Percentiles rank a stretch among this genome's conserved stretches.
phyloP scores from a whole-genome alignment of 2,329 filamentous ascomycete genomes.

The Aspergillus thermomutatus region DNA sequence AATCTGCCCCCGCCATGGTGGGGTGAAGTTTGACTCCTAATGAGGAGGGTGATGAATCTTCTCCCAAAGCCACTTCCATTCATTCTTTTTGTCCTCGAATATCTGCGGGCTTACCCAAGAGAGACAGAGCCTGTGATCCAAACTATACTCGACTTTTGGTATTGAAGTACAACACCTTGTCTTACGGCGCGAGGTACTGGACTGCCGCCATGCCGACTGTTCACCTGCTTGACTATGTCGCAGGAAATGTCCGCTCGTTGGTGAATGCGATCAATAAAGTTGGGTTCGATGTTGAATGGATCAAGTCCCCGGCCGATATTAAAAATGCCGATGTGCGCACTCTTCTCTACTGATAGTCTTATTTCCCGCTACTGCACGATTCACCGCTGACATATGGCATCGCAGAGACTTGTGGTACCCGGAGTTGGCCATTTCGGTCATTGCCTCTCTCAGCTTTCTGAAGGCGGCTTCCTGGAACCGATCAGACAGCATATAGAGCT shows the following conservation, averaged over 20 bases:
- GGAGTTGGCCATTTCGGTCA: constrained; percentile 98
- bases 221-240: constrained; percentile 74
- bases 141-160: not conserved
- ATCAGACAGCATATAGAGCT: constrained; percentile 77
- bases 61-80: constrained; percentile 1
- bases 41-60: constrained; percentile 8
- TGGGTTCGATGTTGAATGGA: constrained; percentile 90
- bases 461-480: constrained; percentile 78
- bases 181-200: not conserved
- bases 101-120: not conserved
- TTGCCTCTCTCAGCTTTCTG: constrained; percentile 79
- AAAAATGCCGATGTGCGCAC: constrained; percentile 71
- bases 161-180: not conserved
- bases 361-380: not conserved
- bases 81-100: constrained; percentile 2
- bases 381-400: constrained; percentile 6
- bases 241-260: constrained; percentile 91
- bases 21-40: not conserved
- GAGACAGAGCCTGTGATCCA: not conserved
- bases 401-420: constrained; percentile 85
- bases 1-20: constrained; percentile 1
- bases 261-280: constrained; percentile 97
- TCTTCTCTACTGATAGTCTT: not conserved
- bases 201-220: constrained; percentile 43
- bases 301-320: constrained; percentile 80